phyloP scores from a whole-genome alignment of 2,329 filamentous ascomycete genomes.

The Xylariaceae sp. region DNA sequence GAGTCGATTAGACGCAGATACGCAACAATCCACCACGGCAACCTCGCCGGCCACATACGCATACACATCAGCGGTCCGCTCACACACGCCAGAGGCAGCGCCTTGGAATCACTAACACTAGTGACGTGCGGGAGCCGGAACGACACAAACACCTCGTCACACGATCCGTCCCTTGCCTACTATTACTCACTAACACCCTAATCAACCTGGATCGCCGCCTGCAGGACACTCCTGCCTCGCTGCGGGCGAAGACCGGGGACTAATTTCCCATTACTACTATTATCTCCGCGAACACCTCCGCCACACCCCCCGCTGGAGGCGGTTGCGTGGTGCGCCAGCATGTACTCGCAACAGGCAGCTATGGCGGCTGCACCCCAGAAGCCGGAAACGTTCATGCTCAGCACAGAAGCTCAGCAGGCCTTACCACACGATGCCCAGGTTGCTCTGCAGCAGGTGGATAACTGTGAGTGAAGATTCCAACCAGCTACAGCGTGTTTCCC shows the following conservation, averaged over 20 bases:
- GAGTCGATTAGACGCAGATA: slow-evolving; percentile 17
- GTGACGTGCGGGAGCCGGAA: slow-evolving; percentile 8
- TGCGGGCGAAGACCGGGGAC: slow-evolving; percentile 3
- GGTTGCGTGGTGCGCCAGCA: slow-evolving; percentile 32
- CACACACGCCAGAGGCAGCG: slow-evolving; percentile 17
- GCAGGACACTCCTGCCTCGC: slow-evolving; percentile 1
- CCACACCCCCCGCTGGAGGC: too few species aligned
- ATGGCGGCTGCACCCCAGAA: slow-evolving; percentile 85
- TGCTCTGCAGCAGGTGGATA: slow-evolving; percentile 95
- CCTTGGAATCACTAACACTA: slow-evolving; percentile 12
- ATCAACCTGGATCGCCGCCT: slow-evolving; percentile 3
- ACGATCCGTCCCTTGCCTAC: slow-evolving; percentile 13
- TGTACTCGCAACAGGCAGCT: slow-evolving; percentile 76
- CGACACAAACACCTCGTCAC: slow-evolving; percentile 8
- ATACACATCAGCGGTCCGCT: slow-evolving; percentile 8
- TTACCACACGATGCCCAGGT: slow-evolving; percentile 95
- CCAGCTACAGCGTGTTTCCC: slow-evolving; percentile 1
- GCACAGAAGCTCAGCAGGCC: slow-evolving; percentile 92
- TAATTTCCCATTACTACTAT: slow-evolving; percentile 7
- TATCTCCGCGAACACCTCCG: too few species aligned
- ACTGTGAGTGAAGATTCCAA: slow-evolving; percentile 59
- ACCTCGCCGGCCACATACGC: slow-evolving; percentile 2
- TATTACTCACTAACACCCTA: slow-evolving; percentile 10
- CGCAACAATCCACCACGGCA: slow-evolving; percentile 8
- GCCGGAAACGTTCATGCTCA: slow-evolving; percentile 98